Evolutionary conservation across 805 yeast species (phyloP).

Genomic region (Teunomyces tritomae): DNA sequence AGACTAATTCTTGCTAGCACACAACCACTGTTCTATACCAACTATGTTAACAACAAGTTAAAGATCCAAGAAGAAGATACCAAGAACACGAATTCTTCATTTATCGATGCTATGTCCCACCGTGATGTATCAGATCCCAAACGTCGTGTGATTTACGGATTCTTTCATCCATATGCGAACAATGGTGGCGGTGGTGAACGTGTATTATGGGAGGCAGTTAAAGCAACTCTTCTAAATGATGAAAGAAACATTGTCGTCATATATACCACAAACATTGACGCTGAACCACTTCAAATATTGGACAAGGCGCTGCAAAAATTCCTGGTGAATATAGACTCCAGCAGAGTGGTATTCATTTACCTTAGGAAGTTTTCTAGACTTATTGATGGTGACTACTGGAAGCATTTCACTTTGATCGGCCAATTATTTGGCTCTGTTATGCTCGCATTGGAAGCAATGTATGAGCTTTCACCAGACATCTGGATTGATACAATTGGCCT

Average conservation of each 20-base stretch:
- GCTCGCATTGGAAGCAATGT: constrained; percentile 68
- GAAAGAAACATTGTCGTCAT: constrained; percentile 57
- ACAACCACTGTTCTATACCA: constrained; percentile 39
- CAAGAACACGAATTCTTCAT: constrained; percentile 17
- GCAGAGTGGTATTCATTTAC: constrained; percentile 61
- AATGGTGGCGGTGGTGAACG: constrained; percentile 99
- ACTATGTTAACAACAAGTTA: constrained; percentile 35
- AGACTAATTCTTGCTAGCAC: constrained; percentile 34
- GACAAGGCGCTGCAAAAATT: constrained; percentile 55
- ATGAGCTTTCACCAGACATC: constrained; percentile 74
- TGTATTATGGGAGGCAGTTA: constrained; percentile 92
- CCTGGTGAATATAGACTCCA: constrained; percentile 46
- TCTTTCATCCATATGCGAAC: constrained; percentile 92
- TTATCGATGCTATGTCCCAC: constrained; percentile 25
- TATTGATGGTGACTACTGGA: constrained; percentile 75
- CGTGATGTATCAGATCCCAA: constrained; percentile 34
- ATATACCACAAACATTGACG: constrained; percentile 66
- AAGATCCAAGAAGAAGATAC: constrained; percentile 30
- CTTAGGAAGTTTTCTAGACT: constrained; percentile 50
- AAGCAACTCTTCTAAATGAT: constrained; percentile 55
- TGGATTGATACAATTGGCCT: constrained; percentile 94
- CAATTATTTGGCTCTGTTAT: constrained; percentile 81
- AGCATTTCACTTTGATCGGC: constrained; percentile 74
- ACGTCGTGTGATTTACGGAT: constrained; percentile 63
- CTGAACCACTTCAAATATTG: constrained; percentile 48